Conservation (phyloP, 2,329 filamentous ascomycete genomes). For the Fusarium sp. region DNA sequence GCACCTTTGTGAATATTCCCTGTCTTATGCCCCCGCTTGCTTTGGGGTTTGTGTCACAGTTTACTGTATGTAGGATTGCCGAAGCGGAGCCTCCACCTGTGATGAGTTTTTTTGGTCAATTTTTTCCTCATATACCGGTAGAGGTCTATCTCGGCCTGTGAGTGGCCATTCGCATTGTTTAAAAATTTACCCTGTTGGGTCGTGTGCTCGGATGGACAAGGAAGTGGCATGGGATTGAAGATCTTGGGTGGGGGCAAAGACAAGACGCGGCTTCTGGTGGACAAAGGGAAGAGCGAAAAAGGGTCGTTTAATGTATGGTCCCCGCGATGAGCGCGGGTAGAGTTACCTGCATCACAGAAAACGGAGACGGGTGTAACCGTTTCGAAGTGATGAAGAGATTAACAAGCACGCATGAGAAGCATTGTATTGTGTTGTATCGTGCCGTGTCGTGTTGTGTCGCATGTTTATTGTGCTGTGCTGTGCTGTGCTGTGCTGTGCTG, state of each 20-base stretch:
- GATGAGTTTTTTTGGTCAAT: conserved; percentile 14
- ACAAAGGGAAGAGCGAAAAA: conserved; percentile 9
- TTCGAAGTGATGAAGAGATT: conserved; percentile 1
- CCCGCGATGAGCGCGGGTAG: conserved; percentile 15
- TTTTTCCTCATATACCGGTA: background rate
- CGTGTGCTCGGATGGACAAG: conserved; percentile 14
- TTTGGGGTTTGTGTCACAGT: conserved; percentile 33
- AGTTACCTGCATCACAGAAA: conserved; percentile 16
- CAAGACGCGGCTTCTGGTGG: background rate
- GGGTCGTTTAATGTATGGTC: background rate
- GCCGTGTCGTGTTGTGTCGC: background rate
- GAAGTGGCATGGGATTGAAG: conserved; percentile 20
- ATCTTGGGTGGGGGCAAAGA: conserved; percentile 24
- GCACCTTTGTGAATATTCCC: conserved; percentile 20
- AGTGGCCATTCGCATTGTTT: background rate
- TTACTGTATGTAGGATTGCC: conserved; percentile 44
- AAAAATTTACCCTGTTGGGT: conserved; percentile 27
- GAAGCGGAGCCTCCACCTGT: conserved; percentile 32
- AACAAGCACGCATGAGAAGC: background rate
- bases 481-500: too few species aligned
- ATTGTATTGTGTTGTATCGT: background rate
- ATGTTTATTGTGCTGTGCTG: background rate
- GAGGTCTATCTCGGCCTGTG: background rate
- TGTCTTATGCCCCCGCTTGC: conserved; percentile 35
- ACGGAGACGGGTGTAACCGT: conserved; percentile 20